Conservation (phyloP, 2,329 filamentous ascomycete genomes). For the Stemphylium beticola region DNA sequence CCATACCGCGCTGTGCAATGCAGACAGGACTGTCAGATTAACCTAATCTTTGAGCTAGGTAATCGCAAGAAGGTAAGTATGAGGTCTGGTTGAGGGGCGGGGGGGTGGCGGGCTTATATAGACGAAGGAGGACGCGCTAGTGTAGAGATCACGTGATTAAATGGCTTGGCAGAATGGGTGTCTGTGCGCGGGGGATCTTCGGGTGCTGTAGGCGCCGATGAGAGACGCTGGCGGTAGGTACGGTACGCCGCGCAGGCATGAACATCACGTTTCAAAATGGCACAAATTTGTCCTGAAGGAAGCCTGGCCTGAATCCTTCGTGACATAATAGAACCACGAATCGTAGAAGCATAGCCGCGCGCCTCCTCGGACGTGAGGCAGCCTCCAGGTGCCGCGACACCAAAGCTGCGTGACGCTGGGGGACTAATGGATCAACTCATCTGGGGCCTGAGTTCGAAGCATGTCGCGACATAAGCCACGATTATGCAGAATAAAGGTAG, state of each 20-base stretch:
- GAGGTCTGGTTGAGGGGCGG: neutral
- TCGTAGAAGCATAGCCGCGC: neutral
- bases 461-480: too few species aligned
- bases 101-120: neutral
- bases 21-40: conserved; percentile 38
- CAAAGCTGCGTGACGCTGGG: too few species aligned
- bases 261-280: neutral
- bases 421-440: too few species aligned
- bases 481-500: too few species aligned
- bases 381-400: too few species aligned
- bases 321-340: too few species aligned
- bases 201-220: neutral
- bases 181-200: neutral
- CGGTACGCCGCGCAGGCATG: neutral
- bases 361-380: neutral
- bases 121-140: neutral
- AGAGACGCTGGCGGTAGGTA: neutral
- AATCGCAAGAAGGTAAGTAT: conserved; percentile 45
- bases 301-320: too few species aligned
- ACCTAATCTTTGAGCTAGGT: conserved; percentile 40
- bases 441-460: too few species aligned
- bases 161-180: neutral
- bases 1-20: conserved; percentile 49
- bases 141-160: neutral
- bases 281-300: neutral